Percentiles rank a stretch among this genome's conserved stretches.
These are phyloP conservation scores for Mucor ambiguus DNA, from an alignment of 371 early-diverging fungal genomes.

Conservation along the genomic window DNA sequence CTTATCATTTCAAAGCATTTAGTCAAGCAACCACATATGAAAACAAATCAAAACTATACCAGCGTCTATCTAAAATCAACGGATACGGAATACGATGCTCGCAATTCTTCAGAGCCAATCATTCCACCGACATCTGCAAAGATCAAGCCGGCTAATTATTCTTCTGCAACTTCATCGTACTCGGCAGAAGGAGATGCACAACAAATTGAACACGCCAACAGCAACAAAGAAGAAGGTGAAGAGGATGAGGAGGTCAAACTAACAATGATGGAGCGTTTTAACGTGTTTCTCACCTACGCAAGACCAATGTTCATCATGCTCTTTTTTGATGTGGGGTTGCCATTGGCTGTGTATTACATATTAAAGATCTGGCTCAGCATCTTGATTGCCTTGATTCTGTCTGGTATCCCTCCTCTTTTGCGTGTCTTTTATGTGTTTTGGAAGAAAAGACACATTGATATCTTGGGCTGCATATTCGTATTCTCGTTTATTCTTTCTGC, in stretches of 20 bases:
- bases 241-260: neutral
- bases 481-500: slow-evolving; percentile 47
- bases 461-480: slow-evolving; percentile 44
- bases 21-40: neutral
- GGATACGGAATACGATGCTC: neutral
- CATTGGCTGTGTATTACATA: slow-evolving; percentile 43
- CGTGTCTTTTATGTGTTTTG: slow-evolving; percentile 29
- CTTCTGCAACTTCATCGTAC: neutral
- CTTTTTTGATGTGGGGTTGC: slow-evolving; percentile 38
- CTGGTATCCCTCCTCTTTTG: slow-evolving; percentile 52
- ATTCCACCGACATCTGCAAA: neutral
- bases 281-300: neutral
- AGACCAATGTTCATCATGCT: slow-evolving; percentile 19
- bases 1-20: neutral
- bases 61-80: neutral
- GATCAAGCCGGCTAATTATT: neutral
- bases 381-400: slow-evolving; percentile 48
- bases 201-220: neutral
- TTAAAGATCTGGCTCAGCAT: slow-evolving; percentile 29
- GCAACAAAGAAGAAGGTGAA: neutral
- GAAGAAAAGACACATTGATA: slow-evolving; percentile 34
- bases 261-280: slow-evolving; percentile 14
- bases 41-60: neutral
- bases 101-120: neutral
- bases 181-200: neutral